A percentile compares a stretch with the other conserved stretches of the same genome.
These are phyloP conservation scores for Isabelozyma gotoi DNA, from an alignment of 805 yeast genomes.

Conservation along the genomic window DNA sequence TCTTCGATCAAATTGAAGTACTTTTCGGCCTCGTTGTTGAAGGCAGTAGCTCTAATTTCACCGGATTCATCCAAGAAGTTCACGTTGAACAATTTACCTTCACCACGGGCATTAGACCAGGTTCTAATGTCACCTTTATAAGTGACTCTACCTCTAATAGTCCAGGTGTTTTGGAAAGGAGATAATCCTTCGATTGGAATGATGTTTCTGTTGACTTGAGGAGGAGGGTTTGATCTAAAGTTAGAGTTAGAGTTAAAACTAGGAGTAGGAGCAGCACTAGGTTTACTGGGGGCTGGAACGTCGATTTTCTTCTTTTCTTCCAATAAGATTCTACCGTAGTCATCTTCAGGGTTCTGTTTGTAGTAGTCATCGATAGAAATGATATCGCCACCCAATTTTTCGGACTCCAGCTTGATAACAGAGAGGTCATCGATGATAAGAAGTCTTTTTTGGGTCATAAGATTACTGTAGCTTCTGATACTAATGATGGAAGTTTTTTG, in stretches of 20 bases:
- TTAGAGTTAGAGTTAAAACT: constrained; percentile 9
- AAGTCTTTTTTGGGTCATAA: constrained; percentile 50
- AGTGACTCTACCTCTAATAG: constrained; percentile 88
- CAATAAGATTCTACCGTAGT: constrained; percentile 19
- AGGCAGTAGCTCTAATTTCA: constrained; percentile 94
- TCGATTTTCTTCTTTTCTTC: constrained; percentile 5
- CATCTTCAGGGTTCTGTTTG: constrained; percentile 57
- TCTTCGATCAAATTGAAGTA: constrained; percentile 77
- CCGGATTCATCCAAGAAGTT: constrained; percentile 92
- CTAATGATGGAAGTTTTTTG: constrained; percentile 44
- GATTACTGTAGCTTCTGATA: constrained; percentile 41
- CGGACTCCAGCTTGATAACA: constrained; percentile 36
- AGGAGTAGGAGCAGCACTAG: constrained; percentile 13
- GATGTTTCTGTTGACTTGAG: constrained; percentile 18
- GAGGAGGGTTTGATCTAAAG: constrained; percentile 6
- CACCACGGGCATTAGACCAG: constrained; percentile 84
- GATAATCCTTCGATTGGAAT: constrained; percentile 84
- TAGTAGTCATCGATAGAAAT: constrained; percentile 57
- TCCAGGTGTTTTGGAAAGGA: constrained; percentile 90
- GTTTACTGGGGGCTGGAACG: constrained; percentile 8
- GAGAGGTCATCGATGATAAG: constrained; percentile 48
- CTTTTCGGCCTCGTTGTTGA: constrained; percentile 81
- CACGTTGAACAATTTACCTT: constrained; percentile 86
- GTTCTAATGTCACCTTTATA: constrained; percentile 84
- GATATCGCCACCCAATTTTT: constrained; percentile 36